Conservation (phyloP, 441 rosid species). For the Erodium texanum region DNA sequence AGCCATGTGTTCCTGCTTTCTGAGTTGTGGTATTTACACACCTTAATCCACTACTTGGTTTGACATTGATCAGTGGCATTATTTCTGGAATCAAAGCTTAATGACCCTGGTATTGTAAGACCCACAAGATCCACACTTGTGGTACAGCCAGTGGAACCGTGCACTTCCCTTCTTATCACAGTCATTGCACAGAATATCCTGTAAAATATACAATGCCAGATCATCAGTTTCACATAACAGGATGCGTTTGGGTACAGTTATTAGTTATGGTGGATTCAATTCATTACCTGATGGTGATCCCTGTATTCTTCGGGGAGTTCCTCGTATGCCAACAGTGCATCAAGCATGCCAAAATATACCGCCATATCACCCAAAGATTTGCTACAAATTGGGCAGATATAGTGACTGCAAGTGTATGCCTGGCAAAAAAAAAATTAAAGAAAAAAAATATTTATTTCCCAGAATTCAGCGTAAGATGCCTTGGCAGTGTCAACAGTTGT, state of each 20-base stretch:
- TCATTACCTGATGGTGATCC: slow-evolving; percentile 55
- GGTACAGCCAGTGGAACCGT: slow-evolving; percentile 89
- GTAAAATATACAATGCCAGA: slow-evolving; percentile 9
- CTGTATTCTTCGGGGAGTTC: slow-evolving; percentile 67
- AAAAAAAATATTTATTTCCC: background rate
- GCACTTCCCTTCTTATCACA: slow-evolving; percentile 68
- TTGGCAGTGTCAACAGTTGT: too few relatives aligned
- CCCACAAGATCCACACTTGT: slow-evolving; percentile 68
- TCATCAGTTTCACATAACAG: background rate
- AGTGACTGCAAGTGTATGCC: slow-evolving; percentile 79
- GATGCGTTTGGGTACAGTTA: background rate
- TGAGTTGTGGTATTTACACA: too few relatives aligned
- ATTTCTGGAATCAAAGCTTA: slow-evolving; percentile 20
- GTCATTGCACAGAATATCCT: slow-evolving; percentile 88
- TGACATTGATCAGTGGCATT: too few relatives aligned
- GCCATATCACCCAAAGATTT: slow-evolving; percentile 82
- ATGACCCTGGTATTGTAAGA: slow-evolving; percentile 89
- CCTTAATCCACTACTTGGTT: too few relatives aligned
- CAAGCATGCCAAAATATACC: slow-evolving; percentile 84
- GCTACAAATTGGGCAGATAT: slow-evolving; percentile 70
- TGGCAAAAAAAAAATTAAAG: slow-evolving; percentile 19
- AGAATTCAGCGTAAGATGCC: background rate
- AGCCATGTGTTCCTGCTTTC: too few relatives aligned
- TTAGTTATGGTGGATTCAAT: background rate
- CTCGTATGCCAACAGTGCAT: slow-evolving; percentile 60